Conservation (phyloP, 257 asterid genomes). For the Linderniella brevidens region DNA sequence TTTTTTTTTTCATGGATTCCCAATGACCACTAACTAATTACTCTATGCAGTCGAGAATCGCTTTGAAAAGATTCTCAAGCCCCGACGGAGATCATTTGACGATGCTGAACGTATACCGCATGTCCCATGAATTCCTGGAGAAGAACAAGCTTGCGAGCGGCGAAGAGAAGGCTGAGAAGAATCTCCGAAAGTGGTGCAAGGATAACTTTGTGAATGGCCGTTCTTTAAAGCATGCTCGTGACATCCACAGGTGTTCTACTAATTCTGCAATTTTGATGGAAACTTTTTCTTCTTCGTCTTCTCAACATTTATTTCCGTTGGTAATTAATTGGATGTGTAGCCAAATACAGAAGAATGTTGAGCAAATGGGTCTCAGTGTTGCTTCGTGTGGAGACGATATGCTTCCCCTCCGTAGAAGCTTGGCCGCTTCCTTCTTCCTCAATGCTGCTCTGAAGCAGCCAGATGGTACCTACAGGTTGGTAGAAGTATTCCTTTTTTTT, state of each 20-base stretch:
- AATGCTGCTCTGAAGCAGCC: slow-evolving; percentile 93
- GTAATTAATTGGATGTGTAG: slow-evolving; percentile 18
- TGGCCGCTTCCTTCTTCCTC: slow-evolving; percentile 90
- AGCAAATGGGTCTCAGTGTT: slow-evolving; percentile 64
- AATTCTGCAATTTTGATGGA: not conserved
- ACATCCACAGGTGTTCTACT: slow-evolving; percentile 64
- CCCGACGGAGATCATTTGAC: slow-evolving; percentile 92
- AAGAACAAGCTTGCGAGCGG: slow-evolving; percentile 33
- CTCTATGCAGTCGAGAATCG: slow-evolving; percentile 50
- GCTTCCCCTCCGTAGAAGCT: slow-evolving; percentile 61
- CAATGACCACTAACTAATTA: not conserved
- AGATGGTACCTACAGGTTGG: slow-evolving; percentile 78
- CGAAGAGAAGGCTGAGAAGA: slow-evolving; percentile 60
- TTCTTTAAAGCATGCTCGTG: slow-evolving; percentile 83
- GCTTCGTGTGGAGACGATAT: slow-evolving; percentile 81
- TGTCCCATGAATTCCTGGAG: slow-evolving; percentile 62
- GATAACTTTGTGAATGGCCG: slow-evolving; percentile 79
- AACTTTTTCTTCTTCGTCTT: slow-evolving; percentile 1
- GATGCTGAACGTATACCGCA: slow-evolving; percentile 57
- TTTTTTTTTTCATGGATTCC: no score
- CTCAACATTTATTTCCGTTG: not conserved
- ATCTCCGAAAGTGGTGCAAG: slow-evolving; percentile 88
- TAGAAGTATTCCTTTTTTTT: not conserved
- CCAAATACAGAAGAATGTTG: slow-evolving; percentile 59
- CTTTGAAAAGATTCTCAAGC: slow-evolving; percentile 65